Base-by-base conservation (phyloP, 495 filamentous ascomycete species). In the Friedmanniomyces simplex region DNA sequence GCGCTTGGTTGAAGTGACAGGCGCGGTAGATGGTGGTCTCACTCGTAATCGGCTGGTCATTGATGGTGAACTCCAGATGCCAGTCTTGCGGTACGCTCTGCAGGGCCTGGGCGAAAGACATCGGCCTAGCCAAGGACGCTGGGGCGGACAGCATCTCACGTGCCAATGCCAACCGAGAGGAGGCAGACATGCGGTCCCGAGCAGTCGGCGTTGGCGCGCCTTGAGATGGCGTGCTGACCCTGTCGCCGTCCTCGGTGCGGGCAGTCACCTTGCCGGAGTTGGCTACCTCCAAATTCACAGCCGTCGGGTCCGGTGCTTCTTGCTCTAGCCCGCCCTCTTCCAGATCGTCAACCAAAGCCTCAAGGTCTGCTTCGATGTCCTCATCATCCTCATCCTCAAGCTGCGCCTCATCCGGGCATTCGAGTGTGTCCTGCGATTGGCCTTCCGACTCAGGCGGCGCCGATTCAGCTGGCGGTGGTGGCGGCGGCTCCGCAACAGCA, bases 1-100 rank as follows among this genome's bases (percentile, higher is more conserved):
- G 71, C 1, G 79, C 69, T 22, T 82, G 76, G 43, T 82, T 84
- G 68, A 82, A 85, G 63, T 96, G 89, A 16, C 97, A 87, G 47
- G 91, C 94, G 43, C 91, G 85, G 67, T 97, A 99, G 58, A 99
- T 91, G 0, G 94, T 99, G 2, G 88, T 97, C 61, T 96, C 91
- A 62, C 88, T 91, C 0, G 87, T 76, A 62, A 96, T 84, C 0
- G 86, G 79, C 65, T 90, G 85, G 47, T 81, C 88, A 59, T 89
- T 84, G 54, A 96, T 82, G 61, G 82, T 94, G 70, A 99, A 99
- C 65, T 97, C 88, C 42, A 99, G 87, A 64, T 99, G 93, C 94
- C 94, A 99, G 66, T 97, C 93, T 58, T 90, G 85, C n/a, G 90
- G 89, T 4, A 80, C 68, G 26, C 82, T 65, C 63, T 88, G 84